A percentile compares a stretch with the other conserved stretches of the same genome.
phyloP scores from a whole-genome alignment of 2,329 filamentous ascomycete species.

The Catunica adiposa region DNA sequence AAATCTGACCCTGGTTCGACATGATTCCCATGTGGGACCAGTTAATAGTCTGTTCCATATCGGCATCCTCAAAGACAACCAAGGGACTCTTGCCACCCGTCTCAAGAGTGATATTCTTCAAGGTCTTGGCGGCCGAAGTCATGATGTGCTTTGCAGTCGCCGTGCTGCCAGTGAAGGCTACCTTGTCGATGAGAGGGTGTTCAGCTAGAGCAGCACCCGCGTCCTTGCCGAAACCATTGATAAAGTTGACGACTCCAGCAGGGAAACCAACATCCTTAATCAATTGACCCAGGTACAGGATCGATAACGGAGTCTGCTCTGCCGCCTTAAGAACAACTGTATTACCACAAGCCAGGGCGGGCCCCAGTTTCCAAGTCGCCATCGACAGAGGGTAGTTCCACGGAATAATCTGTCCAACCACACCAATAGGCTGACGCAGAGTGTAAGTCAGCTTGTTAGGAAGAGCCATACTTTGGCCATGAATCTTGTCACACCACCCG shows the following conservation, averaged over 20 bases:
- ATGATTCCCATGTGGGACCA: slow-evolving; percentile 27
- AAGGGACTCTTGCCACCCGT: slow-evolving; percentile 45
- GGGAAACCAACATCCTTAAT: slow-evolving; percentile 57
- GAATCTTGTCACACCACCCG: slow-evolving; percentile 65
- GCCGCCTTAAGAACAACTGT: slow-evolving; percentile 42
- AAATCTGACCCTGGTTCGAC: slow-evolving; percentile 43
- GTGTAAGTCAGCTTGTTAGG: slow-evolving; percentile 61
- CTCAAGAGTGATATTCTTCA: slow-evolving; percentile 44
- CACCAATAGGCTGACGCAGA: slow-evolving; percentile 58
- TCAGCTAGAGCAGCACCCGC: slow-evolving; percentile 47
- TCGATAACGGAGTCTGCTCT: slow-evolving; percentile 44
- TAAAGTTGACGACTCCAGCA: slow-evolving; percentile 53
- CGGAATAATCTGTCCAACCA: slow-evolving; percentile 61
- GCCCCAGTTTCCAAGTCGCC: slow-evolving; percentile 41
- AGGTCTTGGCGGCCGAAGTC: slow-evolving; percentile 44
- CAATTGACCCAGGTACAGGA: slow-evolving; percentile 43
- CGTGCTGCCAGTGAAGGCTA: slow-evolving; percentile 58
- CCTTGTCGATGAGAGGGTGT: slow-evolving; percentile 50
- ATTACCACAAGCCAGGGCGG: slow-evolving; percentile 42
- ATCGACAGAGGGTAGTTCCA: slow-evolving; percentile 71
- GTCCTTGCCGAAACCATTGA: slow-evolving; percentile 48
- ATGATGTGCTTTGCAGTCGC: slow-evolving; percentile 52
- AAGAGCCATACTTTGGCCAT: slow-evolving; percentile 59
- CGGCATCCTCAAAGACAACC: slow-evolving; percentile 42
- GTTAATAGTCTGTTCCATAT: slow-evolving; percentile 47